Conservation (phyloP, 2,329 filamentous ascomycete genomes). For the Trichoderma sp. region DNA sequence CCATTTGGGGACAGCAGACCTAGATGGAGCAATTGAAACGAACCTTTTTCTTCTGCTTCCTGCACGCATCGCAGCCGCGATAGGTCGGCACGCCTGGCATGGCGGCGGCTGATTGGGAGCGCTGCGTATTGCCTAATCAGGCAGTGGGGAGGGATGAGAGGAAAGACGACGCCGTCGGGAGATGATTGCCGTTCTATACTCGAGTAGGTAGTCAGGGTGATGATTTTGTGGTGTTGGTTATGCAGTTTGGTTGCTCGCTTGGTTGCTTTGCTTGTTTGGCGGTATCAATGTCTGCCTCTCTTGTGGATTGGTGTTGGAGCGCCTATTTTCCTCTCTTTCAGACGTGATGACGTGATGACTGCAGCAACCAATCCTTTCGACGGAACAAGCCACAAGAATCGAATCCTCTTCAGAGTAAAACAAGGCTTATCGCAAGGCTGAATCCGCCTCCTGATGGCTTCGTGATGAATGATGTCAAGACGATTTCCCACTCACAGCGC, state of each 20-base stretch:
- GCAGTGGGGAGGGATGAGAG: not conserved
- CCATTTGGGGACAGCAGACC: not conserved
- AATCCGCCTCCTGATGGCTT: not conserved
- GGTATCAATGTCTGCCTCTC: not conserved
- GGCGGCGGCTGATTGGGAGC: constrained; percentile 1
- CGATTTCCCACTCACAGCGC: not conserved
- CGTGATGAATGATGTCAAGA: constrained; percentile 15
- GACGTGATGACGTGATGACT: not conserved
- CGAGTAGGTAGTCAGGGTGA: not conserved
- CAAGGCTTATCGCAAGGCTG: not conserved
- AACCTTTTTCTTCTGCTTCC: constrained; percentile 54
- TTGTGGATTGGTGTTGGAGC: not conserved
- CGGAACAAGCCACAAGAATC: not conserved
- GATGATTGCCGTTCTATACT: not conserved
- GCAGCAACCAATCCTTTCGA: not conserved
- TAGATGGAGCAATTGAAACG: not conserved
- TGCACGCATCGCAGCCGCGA: constrained; percentile 49
- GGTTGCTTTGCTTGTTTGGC: not conserved
- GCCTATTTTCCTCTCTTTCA: not conserved
- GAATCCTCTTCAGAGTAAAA: not conserved
- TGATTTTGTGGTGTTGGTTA: not conserved
- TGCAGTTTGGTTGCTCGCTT: not conserved
- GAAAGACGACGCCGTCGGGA: not conserved
- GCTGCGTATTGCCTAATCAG: constrained; percentile 8
- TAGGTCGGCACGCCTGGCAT: constrained; percentile 54